Evolutionary conservation across 2,329 filamentous ascomycete genomes (phyloP).

Genomic region (Aureobasidium mangrovei): DNA sequence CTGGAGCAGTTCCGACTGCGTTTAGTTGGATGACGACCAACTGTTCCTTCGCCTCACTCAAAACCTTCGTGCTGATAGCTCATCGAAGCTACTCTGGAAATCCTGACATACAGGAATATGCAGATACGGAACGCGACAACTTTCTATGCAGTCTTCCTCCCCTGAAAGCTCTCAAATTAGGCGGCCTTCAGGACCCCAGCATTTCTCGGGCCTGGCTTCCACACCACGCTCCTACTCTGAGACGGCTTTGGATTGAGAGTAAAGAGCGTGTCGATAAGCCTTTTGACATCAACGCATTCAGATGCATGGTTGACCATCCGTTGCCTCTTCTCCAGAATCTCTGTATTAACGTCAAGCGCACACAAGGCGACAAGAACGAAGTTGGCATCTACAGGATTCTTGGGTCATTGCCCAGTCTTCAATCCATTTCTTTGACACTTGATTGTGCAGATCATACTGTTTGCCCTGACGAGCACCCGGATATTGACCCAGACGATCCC

Average conservation of each 20-base stretch:
- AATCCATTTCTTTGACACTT: not conserved
- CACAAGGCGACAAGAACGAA: not conserved
- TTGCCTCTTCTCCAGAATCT: not conserved
- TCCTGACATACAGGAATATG: no score
- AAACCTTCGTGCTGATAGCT: not conserved
- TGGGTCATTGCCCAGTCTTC: not conserved
- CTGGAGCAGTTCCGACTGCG: not conserved
- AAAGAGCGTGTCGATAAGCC: not conserved
- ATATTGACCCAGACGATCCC: no score
- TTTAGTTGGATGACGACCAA: not conserved
- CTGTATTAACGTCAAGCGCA: not conserved
- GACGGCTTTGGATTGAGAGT: not conserved
- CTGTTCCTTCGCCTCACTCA: not conserved
- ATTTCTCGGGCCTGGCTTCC: not conserved
- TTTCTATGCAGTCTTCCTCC: not conserved
- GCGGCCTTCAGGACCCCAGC: not conserved
- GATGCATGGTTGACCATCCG: not conserved
- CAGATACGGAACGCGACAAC: no score
- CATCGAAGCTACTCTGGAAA: no score
- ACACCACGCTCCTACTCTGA: not conserved
- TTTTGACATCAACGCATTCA: not conserved
- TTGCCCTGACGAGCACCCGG: not conserved
- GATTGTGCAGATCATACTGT: not conserved
- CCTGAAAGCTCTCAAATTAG: not conserved
- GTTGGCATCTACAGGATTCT: not conserved